Evolutionary conservation across 1,284 basidiomycete species (phyloP), one percentile per base, ranked within the genome.

Genomic region (Pseudozyma hubeiensis): DNA sequence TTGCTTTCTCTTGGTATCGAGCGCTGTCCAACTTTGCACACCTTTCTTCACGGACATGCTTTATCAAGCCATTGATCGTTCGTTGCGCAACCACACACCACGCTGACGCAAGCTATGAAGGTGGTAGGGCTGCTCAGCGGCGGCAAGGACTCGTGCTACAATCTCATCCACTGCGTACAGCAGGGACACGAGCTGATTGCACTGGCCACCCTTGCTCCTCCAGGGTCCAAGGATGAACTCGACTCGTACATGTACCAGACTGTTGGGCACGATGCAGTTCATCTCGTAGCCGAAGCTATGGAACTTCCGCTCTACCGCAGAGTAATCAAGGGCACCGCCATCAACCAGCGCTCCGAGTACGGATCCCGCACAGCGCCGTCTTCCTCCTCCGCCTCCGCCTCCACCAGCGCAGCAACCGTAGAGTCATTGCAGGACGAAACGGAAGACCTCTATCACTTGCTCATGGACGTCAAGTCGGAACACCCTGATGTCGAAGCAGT

Each of bases 171-270:
- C 85, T 95, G 93, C 81, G 87, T 89, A 41, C 88, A 89, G 63
- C 93, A 97, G 81, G 92, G 93, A 0, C 97, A 99, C 84, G 87
- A 93, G 69, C 89, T 98, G 35, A 87, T 96, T 3, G 94, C 94
- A 2, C 90, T 95, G 17, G 97, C 94, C 3, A 94, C 94, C 44
- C 87, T 99, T 29, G 89, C 91, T 13, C 96, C 96, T 14, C 89
- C 88, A 62, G 86, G 88, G 47, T 94, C 93, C 77, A 92, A 92
- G 39, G 97, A 98, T 87, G 97, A 99, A 87, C 90, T 98, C 79
- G 96, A 99, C 85, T 98, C 96, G 46, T 99, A 96, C 87, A 89
- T 99, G 86, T 99, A 97, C 85, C 97, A 99, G 61, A 97, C 96
- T 7, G 95, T 99, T 39, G 97, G 95, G 0, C 96, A 98, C 82